Evolutionary conservation across 768 basidiomycete species (phyloP), one percentile per base, ranked within the genome.

Genomic region (Dacryopinax primogenitus): DNA sequence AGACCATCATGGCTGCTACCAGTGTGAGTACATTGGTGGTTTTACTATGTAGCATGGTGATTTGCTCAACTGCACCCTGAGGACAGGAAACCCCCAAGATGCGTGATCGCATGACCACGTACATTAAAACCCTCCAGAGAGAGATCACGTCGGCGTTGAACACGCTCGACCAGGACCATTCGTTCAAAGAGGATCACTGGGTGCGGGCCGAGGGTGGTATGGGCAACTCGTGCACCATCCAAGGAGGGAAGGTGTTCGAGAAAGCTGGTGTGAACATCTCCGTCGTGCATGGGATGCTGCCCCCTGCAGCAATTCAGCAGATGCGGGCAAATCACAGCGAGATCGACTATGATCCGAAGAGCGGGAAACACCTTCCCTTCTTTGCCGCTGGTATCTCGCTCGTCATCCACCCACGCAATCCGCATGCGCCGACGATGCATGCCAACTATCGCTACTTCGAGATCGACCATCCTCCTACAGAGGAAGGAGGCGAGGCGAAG

Each of bases 361-460:
- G 72, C 63, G 76, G 78, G 62, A 77, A 81, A 18, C 83, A 85
- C 37, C 79, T 96, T 15, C 95, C 94, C 0, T 99, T 92, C 80
- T 94, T 93, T 71, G 94, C 90, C 15, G 89, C 88, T 0, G 95
- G 96, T 0, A 79, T 98, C 71, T 91, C 88, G 69, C 82, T 98
- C 71, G 92, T 99, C 70, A 81, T 98, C 18, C 95, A 99, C 74
- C 95, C 95, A 0, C 82, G 86, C 63, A 96, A 93, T 77, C 96
- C 95, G 2, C 84, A 91, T 71, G 87, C 90, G 16, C 92, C 96
- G 9, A 97, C 95, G 23, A 86, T 92, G 4, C 95, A 99, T 74
- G 85, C 90, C 66, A 99, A 99, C 74, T 96, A 94, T 71, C 90
- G 96, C 64, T 98, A 97, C 76, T 99, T 99, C 72, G 95, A 98